A percentile compares a stretch with the other conserved stretches of the same genome.
These are phyloP conservation scores for Phytophthora palmivora DNA, from an alignment of 352 stramenopile species.

Conservation along the genomic window DNA sequence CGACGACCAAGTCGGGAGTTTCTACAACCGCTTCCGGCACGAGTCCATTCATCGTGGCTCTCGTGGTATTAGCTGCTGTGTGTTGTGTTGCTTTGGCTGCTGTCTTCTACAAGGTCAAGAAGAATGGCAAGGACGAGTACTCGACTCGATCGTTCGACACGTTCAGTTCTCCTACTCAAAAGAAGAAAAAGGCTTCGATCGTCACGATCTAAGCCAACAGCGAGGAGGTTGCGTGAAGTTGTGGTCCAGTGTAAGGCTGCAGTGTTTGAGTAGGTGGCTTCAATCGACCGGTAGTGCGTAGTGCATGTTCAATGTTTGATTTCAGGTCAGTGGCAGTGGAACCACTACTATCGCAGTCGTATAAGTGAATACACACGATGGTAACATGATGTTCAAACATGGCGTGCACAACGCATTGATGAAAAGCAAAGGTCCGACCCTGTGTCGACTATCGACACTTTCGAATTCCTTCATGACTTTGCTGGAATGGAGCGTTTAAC, in stretches of 20 bases:
- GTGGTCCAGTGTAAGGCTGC: constrained; percentile 7
- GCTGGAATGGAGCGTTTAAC: no score
- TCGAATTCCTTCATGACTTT: no score
- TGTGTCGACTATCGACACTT: no score
- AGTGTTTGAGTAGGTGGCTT: constrained; percentile 13
- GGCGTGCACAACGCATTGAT: not conserved
- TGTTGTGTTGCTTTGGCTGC: constrained; percentile 28
- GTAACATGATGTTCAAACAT: constrained; percentile 23
- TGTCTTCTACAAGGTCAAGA: constrained; percentile 26
- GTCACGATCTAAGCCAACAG: constrained; percentile 39
- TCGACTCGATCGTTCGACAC: constrained; percentile 35
- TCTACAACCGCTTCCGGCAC: constrained; percentile 7
- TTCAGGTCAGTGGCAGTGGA: constrained; percentile 38
- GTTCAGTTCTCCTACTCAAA: constrained; percentile 37
- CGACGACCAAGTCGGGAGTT: constrained; percentile 21
- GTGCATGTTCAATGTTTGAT: constrained; percentile 39
- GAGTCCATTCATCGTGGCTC: constrained; percentile 29
- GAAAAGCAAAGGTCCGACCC: no score
- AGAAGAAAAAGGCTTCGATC: constrained; percentile 39
- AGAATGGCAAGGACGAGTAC: constrained; percentile 23
- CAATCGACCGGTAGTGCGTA: constrained; percentile 26
- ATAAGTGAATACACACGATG: constrained; percentile 35
- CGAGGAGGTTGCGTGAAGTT: not conserved
- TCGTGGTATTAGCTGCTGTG: constrained; percentile 25
- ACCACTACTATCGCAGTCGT: constrained; percentile 35